phyloP scores from a whole-genome alignment of 2,329 filamentous ascomycete species.

The Ploettnerulaceae sp. region DNA sequence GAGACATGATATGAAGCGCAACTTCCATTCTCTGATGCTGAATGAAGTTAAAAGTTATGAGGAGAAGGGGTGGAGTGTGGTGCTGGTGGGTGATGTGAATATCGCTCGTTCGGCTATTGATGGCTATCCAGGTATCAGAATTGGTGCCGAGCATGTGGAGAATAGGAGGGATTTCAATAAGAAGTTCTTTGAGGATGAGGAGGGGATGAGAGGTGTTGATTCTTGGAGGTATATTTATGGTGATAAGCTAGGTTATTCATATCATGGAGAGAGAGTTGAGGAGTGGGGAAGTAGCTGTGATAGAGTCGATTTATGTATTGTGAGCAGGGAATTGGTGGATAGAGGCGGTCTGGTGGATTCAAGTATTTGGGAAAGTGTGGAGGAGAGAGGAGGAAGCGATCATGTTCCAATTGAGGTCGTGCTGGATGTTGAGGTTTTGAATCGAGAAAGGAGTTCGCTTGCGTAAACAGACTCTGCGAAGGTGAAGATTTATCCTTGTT shows the following conservation, averaged over 20 bases:
- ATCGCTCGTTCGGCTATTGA: slow-evolving; percentile 36
- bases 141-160: slow-evolving; percentile 43
- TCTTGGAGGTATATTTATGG: slow-evolving; percentile 44
- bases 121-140: slow-evolving; percentile 44
- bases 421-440: slow-evolving; percentile 15
- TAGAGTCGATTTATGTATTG: slow-evolving; percentile 48
- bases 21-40: slow-evolving; percentile 43
- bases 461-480: too few relatives aligned
- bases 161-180: slow-evolving; percentile 48
- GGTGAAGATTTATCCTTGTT: too few relatives aligned
- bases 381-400: slow-evolving; percentile 48
- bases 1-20: slow-evolving; percentile 47
- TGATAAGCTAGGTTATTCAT: slow-evolving; percentile 43
- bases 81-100: slow-evolving; percentile 50
- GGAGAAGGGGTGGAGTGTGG: slow-evolving; percentile 38
- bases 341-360: slow-evolving; percentile 24
- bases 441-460: not conserved
- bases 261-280: slow-evolving; percentile 38
- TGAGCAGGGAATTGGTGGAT: slow-evolving; percentile 36
- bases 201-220: slow-evolving; percentile 39
- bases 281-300: slow-evolving; percentile 48
- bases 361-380: slow-evolving; percentile 36
- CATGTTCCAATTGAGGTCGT: slow-evolving; percentile 48
- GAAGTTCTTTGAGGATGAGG: slow-evolving; percentile 36
- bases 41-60: slow-evolving; percentile 41